Base-by-base conservation (phyloP, 495 filamentous ascomycete species). In the Hypoxylon trugodes region DNA sequence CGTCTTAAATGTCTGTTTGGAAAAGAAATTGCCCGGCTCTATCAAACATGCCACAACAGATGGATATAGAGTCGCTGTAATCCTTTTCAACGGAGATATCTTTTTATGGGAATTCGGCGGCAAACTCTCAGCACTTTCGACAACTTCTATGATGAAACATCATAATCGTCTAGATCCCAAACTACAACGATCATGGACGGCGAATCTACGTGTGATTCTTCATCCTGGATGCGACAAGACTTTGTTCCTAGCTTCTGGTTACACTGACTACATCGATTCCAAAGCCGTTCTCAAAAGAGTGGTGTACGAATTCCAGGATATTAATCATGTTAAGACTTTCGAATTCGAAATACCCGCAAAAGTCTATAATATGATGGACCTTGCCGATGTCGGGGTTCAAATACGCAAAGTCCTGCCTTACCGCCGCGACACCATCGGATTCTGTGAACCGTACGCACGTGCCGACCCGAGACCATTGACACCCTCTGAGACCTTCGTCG, bases 41-140 rank as follows among this genome's bases (percentile, higher is more conserved):
- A 33, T 47, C 3, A 52, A 16, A 48, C 28, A 13, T 38, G 62
- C 36, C 35, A 6, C 36, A 10, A 66, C 68, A 5, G 42, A 62
- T 6, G 51, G 58, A 30, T 33, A 8, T 21, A 60, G 37, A 12
- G 61, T 69, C 33, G 70, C 65, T 4, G 19, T 65, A 8, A 21
- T 70, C 10, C 65, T 70, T 30, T 64, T 35, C n/a, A 47, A 42
- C 7, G 65, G 70, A 13, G 54, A 68, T 7, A 42, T 68, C 40
- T 21, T 70, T 24, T 10, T 70, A 1, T 70, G 70, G 70, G 60
- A 68, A 30, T 58, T 72, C 6, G 50, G 69, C 12, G 51, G 50
- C 1, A 46, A 36, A 43, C 28, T 51, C 24, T 49, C 40, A 6
- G 58, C 6, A 7, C 25, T 55, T 5, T 6, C 49, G 25, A 62